A percentile compares a stretch with the other conserved stretches of the same genome.
These are phyloP conservation scores for Penicillium salamii DNA, from an alignment of 495 filamentous ascomycete species.

Conservation along the genomic window DNA sequence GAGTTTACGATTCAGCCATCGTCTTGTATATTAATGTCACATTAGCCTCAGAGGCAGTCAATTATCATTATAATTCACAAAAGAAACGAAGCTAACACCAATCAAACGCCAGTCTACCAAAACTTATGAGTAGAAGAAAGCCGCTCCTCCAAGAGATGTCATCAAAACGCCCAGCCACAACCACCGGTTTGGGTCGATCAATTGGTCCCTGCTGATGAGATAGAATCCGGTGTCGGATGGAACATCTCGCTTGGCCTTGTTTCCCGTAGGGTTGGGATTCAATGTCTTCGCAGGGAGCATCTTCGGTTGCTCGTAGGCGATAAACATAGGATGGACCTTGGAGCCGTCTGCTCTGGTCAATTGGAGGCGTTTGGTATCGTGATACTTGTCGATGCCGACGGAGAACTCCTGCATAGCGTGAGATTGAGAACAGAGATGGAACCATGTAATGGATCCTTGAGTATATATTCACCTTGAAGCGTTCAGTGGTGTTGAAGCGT, in stretches of 20 bases:
- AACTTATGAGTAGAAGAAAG: conserved; percentile 33
- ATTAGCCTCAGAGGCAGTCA: conserved; percentile 12
- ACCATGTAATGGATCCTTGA: background rate
- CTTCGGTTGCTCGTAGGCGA: conserved; percentile 63
- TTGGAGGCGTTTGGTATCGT: conserved; percentile 61
- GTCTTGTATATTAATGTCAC: conserved; percentile 18
- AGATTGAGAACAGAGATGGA: conserved; percentile 19
- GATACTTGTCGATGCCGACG: conserved; percentile 60
- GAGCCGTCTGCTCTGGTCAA: conserved; percentile 63
- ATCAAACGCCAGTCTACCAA: background rate
- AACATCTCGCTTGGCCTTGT: conserved; percentile 19
- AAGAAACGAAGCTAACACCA: conserved; percentile 1
- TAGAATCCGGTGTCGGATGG: conserved; percentile 13
- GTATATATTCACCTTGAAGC: conserved; percentile 52
- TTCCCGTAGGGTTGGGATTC: conserved; percentile 47
- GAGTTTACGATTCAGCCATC: conserved; percentile 7
- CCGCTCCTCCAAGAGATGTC: conserved; percentile 56
- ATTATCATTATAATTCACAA: conserved; percentile 5
- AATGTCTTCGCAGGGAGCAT: conserved; percentile 74
- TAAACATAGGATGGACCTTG: conserved; percentile 71
- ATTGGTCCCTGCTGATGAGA: conserved; percentile 39
- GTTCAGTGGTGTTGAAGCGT: conserved; percentile 67
- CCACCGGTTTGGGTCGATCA: conserved; percentile 55
- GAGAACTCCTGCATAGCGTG: conserved; percentile 52
- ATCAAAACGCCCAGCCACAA: conserved; percentile 71